phyloP scores from a whole-genome alignment of 176 grass and related monocot genomes.

The Oryza coarctata region DNA sequence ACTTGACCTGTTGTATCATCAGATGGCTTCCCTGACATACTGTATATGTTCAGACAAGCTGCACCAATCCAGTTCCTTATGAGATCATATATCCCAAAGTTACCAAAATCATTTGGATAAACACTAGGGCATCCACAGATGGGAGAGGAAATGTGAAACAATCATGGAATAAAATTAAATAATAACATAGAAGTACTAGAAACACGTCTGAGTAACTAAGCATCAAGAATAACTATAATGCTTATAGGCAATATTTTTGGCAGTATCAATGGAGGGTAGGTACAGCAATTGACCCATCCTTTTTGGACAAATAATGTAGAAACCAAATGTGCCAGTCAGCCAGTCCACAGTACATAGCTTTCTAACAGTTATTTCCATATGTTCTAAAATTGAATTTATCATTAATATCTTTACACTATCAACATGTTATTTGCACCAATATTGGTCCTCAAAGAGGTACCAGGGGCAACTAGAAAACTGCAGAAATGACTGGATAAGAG shows the following conservation, averaged over 20 bases:
- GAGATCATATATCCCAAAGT: conserved; percentile 8
- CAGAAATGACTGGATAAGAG: background rate
- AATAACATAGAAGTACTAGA: background rate
- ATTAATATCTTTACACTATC: background rate
- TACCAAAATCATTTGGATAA: conserved; percentile 9
- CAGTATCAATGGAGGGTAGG: background rate
- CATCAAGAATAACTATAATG: background rate
- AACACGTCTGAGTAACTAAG: background rate
- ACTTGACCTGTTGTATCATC: conserved; percentile 35
- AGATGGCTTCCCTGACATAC: conserved; percentile 49
- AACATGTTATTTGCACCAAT: background rate
- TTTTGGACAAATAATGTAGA: background rate
- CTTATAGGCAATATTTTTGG: background rate
- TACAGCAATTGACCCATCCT: background rate
- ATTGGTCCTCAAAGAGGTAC: background rate
- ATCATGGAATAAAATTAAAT: background rate
- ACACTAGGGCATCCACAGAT: background rate
- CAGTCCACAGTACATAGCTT: background rate
- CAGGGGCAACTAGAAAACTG: background rate
- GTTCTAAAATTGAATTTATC: background rate
- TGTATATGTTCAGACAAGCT: conserved; percentile 38
- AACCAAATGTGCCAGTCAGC: background rate
- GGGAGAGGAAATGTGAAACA: background rate
- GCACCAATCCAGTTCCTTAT: background rate
- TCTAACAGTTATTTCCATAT: background rate